Evolutionary conservation across 768 basidiomycete genomes (phyloP).

Genomic region (Suillus cothurnatus): DNA sequence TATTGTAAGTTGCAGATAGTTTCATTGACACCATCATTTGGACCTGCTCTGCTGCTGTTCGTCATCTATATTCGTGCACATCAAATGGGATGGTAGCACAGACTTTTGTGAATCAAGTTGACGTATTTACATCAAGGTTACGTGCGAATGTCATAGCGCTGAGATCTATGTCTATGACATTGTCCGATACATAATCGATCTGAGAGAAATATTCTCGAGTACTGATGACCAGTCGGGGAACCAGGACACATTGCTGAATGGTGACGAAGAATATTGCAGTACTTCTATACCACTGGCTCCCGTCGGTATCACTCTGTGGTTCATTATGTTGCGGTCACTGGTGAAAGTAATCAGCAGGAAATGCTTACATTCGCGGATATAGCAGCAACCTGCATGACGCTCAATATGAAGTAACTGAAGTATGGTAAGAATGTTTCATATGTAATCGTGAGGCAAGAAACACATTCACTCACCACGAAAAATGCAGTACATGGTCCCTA

Average conservation of each 20-base stretch:
- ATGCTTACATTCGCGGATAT: not conserved
- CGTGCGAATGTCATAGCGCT: not conserved
- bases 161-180: not conserved
- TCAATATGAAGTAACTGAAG: not conserved
- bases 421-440: not conserved
- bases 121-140: not conserved
- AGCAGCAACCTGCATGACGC: not conserved
- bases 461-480: conserved; percentile 1
- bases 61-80: not conserved
- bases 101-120: not conserved
- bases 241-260: not conserved
- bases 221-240: conserved; percentile 1
- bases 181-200: not conserved
- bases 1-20: not conserved
- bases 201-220: not conserved
- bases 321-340: not conserved
- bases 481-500: not conserved
- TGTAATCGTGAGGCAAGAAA: not conserved
- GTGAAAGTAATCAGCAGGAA: not conserved
- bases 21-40: not conserved
- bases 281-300: not conserved
- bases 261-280: not conserved
- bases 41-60: not conserved
- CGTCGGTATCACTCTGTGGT: not conserved
- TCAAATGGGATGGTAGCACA: not conserved